phyloP scores from a whole-genome alignment of 495 filamentous ascomycete genomes.

The Podospora tetraspora region DNA sequence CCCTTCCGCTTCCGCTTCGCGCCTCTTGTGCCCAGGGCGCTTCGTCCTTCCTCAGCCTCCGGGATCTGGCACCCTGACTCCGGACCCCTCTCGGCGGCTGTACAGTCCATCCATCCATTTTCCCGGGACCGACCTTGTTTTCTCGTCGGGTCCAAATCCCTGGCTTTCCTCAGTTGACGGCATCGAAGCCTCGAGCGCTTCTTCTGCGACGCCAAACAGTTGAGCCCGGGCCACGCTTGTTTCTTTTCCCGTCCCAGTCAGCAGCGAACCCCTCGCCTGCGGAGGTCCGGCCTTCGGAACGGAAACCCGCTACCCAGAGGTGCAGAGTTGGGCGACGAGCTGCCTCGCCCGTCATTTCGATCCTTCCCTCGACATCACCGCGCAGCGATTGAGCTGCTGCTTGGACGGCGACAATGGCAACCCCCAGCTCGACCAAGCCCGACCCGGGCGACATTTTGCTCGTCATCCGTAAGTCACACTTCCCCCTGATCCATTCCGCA shows the following conservation, averaged over 20 bases:
- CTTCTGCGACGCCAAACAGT: not conserved
- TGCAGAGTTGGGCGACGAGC: constrained; percentile 5
- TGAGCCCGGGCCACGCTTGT: not conserved
- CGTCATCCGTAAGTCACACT: constrained; percentile 65
- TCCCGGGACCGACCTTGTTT: not conserved
- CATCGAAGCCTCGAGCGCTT: not conserved
- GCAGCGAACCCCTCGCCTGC: constrained; percentile 4
- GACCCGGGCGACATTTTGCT: constrained; percentile 64
- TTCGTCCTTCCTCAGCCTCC: not conserved
- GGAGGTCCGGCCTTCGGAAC: not conserved
- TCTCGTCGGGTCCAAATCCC: not conserved
- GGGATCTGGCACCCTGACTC: constrained; percentile 1
- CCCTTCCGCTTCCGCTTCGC: constrained; percentile 4
- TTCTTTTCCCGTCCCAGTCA: not conserved
- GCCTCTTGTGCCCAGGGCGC: not conserved
- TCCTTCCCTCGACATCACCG: constrained; percentile 2
- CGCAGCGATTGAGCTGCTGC: constrained; percentile 18
- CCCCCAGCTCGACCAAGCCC: constrained; percentile 43
- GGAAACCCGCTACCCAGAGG: constrained; percentile 4
- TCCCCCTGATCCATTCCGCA: not conserved
- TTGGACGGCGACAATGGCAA: constrained; percentile 38
- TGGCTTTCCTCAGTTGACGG: not conserved
- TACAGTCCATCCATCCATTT: not conserved
- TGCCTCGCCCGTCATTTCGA: not conserved
- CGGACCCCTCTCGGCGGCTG: not conserved